Base-by-base conservation (phyloP, 495 filamentous ascomycete species). In the Xylaria telfairii region DNA sequence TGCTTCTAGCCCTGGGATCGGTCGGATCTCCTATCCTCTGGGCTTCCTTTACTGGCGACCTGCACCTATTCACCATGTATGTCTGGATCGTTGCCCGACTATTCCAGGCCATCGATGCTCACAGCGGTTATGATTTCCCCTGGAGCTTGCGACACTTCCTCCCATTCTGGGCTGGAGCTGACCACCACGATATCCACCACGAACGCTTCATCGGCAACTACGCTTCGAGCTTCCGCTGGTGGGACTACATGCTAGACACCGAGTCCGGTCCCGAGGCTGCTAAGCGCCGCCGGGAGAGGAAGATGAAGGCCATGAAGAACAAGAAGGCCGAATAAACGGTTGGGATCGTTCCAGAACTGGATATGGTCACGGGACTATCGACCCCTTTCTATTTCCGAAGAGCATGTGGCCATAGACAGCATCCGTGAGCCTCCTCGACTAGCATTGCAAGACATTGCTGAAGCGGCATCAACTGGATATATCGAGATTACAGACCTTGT, bases 161-260 rank as follows among this genome's bases (percentile, higher is more conserved):
- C 21, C 96, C 96, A 17, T 97, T 98, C 88, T 99, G 96, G 96
- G 96, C 95, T 69, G 96, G 96, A 73, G 96, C 96, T 42, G 91
- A 97, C 70, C 95, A 98, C 83, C 96, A 99, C 82, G 96, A 99
- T 78, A 84, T 93, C 34, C 96, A 99, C 81, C 96, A 99, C 81
- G 96, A 99, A 85, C 89, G 91, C 71, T 99, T 99, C 86, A 93
- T 98, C 74, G 96, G 96, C 65, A 99, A 99, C 84, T 99, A 97
- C 80, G 87, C 95, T 30, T 97, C 94, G 79, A 96, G 93, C 84
- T 99, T 99, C 89, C 89, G 96, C 77, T 99, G 96, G 96, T 98
- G 96, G 96, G 96, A 99, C 81, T 96, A 92, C 79, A 72, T 92
- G 71, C 87, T 98, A 67, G 94, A 98, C 81, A 99, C 96, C 63